Conservation (phyloP, 495 filamentous ascomycete species). For the Evernia prunastri region DNA sequence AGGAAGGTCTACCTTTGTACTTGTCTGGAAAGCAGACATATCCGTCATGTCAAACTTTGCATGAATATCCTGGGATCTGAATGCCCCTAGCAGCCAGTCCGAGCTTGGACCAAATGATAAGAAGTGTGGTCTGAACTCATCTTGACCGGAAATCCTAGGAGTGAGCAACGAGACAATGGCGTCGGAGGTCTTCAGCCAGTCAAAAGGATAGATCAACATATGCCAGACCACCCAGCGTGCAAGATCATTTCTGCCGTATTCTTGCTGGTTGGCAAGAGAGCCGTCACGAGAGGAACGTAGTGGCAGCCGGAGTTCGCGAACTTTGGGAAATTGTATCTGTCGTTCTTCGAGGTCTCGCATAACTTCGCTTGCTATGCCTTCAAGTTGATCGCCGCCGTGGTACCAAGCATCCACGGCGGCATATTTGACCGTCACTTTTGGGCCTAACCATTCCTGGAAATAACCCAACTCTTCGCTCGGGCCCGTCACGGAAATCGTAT, state of each 20-base stretch:
- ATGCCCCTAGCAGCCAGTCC: neutral
- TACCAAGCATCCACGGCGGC: neutral
- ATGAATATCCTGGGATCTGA: neutral
- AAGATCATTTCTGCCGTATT: too few relatives aligned
- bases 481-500: slow-evolving; percentile 1
- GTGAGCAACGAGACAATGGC: too few relatives aligned
- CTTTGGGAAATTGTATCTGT: neutral
- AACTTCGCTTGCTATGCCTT: neutral
- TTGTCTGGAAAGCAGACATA: slow-evolving; percentile 2
- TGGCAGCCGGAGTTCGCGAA: neutral
- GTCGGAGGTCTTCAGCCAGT: too few relatives aligned
- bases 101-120: slow-evolving; percentile 16
- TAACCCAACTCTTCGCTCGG: neutral
- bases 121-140: too few relatives aligned
- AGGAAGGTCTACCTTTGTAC: neutral
- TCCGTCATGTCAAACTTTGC: neutral
- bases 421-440: neutral
- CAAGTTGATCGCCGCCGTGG: slow-evolving; percentile 8
- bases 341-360: neutral
- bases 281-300: neutral
- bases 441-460: slow-evolving; percentile 2
- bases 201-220: too few relatives aligned
- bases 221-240: too few relatives aligned
- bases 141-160: too few relatives aligned
- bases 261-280: too few relatives aligned